These are phyloP conservation scores for Cordia subcordata DNA, from an alignment of 257 asterid genomes.

Conservation along the genomic window DNA sequence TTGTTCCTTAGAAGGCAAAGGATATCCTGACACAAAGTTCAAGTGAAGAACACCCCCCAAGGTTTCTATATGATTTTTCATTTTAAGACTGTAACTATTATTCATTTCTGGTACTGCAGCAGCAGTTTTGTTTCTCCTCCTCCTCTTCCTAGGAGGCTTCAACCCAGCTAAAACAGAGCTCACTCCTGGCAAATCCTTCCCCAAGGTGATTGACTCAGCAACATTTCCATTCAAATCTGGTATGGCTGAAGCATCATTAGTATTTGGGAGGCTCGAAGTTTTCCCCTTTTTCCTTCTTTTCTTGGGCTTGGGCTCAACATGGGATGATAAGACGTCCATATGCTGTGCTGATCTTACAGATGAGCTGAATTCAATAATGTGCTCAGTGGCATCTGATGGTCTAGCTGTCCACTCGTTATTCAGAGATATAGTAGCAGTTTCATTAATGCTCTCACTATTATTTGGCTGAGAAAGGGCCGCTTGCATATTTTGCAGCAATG, in stretches of 20 bases:
- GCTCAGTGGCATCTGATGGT: conserved; percentile 13
- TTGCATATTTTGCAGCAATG: conserved; percentile 17
- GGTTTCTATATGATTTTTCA: conserved; percentile 13
- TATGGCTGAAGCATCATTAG: conserved; percentile 16
- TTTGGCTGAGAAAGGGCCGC: background rate
- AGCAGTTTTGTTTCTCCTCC: conserved; percentile 21
- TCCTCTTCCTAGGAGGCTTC: conserved; percentile 25
- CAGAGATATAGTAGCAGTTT: conserved; percentile 10
- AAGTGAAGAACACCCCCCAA: conserved; percentile 21
- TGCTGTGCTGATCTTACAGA: conserved; percentile 19
- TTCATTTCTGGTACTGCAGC: conserved; percentile 13
- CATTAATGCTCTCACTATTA: no score
- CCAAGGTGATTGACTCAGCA: conserved; percentile 23
- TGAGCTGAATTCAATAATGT: conserved; percentile 17
- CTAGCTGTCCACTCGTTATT: conserved; percentile 13
- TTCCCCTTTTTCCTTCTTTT: conserved; percentile 41
- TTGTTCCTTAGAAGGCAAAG: background rate
- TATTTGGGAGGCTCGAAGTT: conserved; percentile 10
- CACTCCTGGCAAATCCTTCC: conserved; percentile 19
- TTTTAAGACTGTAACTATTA: conserved; percentile 5
- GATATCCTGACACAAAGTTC: conserved; percentile 21
- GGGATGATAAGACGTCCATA: background rate
- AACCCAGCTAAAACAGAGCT: no score
- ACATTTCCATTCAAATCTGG: conserved; percentile 69
- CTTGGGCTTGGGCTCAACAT: conserved; percentile 25